Evolutionary conservation across 225 moss, liverwort and hornwort species (phyloP), one percentile per base, ranked within the genome.

Genomic region (Pseudisothecium myosuroides): DNA sequence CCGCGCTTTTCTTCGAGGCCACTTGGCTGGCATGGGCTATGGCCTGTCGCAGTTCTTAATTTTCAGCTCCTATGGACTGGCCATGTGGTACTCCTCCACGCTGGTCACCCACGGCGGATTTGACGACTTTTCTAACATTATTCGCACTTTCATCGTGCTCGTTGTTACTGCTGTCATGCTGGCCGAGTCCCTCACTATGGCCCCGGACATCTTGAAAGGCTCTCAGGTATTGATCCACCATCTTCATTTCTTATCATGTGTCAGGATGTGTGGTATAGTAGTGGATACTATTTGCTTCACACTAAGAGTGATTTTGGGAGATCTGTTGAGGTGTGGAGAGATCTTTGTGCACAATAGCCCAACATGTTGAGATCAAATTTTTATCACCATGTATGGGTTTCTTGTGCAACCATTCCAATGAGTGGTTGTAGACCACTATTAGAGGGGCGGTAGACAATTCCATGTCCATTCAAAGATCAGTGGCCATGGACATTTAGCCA

Each of bases 111-210:
- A 90, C 55, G 93, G 93, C 31, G 82, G 89, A 74, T 94, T 93
- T 50, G 90, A 93, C 45, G 92, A 94, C 71, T 94, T 94, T 31
- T 92, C 92, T 16, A 94, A 94, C 37, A 94, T 93, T n/a, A 93
- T 94, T 47, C 89, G 94, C 43, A 94, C 94, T 61, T 94, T 94
- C 78, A 94, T 94, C 54, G 94, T 94, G 71, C 86, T 93, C 50
- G 90, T 94, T 60, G 94, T 94, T 28, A 94, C 93, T 55, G 94
- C 94, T 45, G 94, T 94, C 76, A 94, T 94, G 94, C 93, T 94
- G 29, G 94, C 94, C 19, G 94, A 94, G 84, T 93, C 94, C 4
- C 94, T 94, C 39, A 94, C 94, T 18, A 94, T 94, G 93, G 50
- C 94, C 61, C 94, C 94, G 6, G 94, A 94, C 78, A 94, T 94